These are phyloP conservation scores for Carex sylvatica DNA, from an alignment of 202 grass and related monocot genomes.

Conservation along the genomic window DNA sequence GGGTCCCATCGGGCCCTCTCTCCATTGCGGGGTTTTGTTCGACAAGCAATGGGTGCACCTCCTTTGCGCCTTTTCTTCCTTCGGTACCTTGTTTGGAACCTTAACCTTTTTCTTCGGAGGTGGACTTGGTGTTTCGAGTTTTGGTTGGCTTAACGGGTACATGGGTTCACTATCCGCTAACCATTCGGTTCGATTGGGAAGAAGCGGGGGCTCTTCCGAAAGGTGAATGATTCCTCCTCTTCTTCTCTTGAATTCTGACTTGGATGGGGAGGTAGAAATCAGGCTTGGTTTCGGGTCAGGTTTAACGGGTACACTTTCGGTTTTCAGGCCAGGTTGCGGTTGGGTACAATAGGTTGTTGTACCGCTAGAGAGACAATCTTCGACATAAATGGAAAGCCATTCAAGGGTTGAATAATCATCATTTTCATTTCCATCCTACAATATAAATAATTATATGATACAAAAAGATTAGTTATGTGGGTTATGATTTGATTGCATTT, in stretches of 20 bases:
- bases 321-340: constrained; percentile 26
- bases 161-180: constrained; percentile 93
- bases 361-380: constrained; percentile 61
- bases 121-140: constrained; percentile 21
- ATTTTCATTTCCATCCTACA: constrained; percentile 64
- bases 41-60: constrained; percentile 75
- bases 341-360: constrained; percentile 43
- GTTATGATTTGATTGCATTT: background rate
- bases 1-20: constrained; percentile 61
- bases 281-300: constrained; percentile 26
- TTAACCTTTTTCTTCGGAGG: constrained; percentile 33
- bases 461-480: constrained; percentile 29
- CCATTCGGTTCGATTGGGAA: constrained; percentile 70
- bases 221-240: constrained; percentile 23
- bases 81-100: constrained; percentile 13
- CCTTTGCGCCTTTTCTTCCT: constrained; percentile 41
- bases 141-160: constrained; percentile 48
- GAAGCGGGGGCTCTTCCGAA: constrained; percentile 38
- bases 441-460: constrained; percentile 25
- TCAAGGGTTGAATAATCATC: constrained; percentile 48
- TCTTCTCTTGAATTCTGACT: constrained; percentile 29
- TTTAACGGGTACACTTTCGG: constrained; percentile 19
- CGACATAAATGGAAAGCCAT: constrained; percentile 83
- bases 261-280: constrained; percentile 36
- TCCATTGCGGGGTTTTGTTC: constrained; percentile 62